phyloP scores from a whole-genome alignment of 805 yeast species.

The Alloascoidea hylecoeti region DNA sequence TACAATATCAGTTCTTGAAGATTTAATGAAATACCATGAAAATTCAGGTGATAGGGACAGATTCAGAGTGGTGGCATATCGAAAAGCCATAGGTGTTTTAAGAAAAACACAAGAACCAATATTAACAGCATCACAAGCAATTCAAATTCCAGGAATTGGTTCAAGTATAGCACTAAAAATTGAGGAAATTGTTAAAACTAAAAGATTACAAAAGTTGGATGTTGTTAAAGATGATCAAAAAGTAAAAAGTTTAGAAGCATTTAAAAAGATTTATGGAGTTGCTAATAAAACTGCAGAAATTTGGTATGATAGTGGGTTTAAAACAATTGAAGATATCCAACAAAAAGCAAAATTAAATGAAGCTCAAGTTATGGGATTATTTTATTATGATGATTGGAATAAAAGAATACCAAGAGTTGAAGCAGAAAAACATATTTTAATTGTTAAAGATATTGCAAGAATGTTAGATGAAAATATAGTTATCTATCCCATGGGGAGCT shows the following conservation, averaged over 20 bases:
- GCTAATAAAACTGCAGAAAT: slow-evolving; percentile 26
- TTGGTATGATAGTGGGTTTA: slow-evolving; percentile 24
- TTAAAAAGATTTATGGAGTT: slow-evolving; percentile 33
- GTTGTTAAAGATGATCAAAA: slow-evolving; percentile 11
- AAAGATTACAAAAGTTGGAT: slow-evolving; percentile 10
- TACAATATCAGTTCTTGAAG: not conserved
- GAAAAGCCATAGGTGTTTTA: slow-evolving; percentile 25
- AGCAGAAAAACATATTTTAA: slow-evolving; percentile 24
- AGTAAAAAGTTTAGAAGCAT: slow-evolving; percentile 14
- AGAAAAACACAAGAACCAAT: slow-evolving; percentile 16
- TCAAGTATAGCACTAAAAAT: slow-evolving; percentile 19
- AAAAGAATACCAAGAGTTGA: slow-evolving; percentile 29
- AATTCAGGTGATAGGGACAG: slow-evolving; percentile 20
- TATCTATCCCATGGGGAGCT: slow-evolving; percentile 33
- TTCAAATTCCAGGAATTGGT: slow-evolving; percentile 25
- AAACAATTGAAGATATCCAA: slow-evolving; percentile 24
- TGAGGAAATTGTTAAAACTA: slow-evolving; percentile 6
- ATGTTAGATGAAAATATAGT: slow-evolving; percentile 21
- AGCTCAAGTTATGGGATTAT: slow-evolving; percentile 24
- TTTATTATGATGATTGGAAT: slow-evolving; percentile 32
- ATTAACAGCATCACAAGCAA: slow-evolving; percentile 22
- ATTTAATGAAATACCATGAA: slow-evolving; percentile 16
- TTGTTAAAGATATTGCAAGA: slow-evolving; percentile 14
- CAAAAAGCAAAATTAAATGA: slow-evolving; percentile 15
- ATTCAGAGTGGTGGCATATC: slow-evolving; percentile 26